Evolutionary conservation across 1,284 basidiomycete genomes (phyloP).

Genomic region (Cronartium quercuum): DNA sequence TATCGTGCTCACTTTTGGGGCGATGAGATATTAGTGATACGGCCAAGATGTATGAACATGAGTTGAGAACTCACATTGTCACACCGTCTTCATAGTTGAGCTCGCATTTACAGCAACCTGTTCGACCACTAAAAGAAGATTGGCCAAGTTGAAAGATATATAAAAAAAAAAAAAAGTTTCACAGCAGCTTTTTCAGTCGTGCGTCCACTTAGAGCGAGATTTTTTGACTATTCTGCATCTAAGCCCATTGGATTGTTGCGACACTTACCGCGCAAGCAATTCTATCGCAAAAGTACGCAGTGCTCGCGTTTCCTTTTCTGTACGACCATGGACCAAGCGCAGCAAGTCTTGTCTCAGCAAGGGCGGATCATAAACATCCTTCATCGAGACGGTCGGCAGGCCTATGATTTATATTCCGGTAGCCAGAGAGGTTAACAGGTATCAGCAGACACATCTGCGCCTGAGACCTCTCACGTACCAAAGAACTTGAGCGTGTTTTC

Average conservation of each 20-base stretch:
- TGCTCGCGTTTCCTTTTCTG: not conserved
- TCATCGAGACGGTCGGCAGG: not conserved
- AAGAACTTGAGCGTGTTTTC: not conserved
- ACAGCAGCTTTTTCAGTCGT: not conserved
- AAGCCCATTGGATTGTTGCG: not conserved
- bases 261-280: not conserved
- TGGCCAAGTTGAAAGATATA: not conserved
- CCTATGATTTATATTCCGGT: not conserved
- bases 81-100: not conserved
- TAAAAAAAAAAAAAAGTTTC: not conserved
- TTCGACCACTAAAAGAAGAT: not conserved
- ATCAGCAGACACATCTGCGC: not conserved
- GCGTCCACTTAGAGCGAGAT: not conserved
- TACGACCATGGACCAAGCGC: not conserved
- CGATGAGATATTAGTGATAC: not conserved
- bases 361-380: not conserved
- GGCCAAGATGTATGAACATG: not conserved
- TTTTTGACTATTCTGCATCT: not conserved
- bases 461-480: not conserved
- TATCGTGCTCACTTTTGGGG: not conserved
- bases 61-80: not conserved
- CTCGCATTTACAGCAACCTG: not conserved
- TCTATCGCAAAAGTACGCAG: not conserved
- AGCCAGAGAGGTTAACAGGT: not conserved
- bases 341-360: not conserved